Conservation (phyloP, 176 grass and related monocot genomes). For the Carex littledalei region DNA sequence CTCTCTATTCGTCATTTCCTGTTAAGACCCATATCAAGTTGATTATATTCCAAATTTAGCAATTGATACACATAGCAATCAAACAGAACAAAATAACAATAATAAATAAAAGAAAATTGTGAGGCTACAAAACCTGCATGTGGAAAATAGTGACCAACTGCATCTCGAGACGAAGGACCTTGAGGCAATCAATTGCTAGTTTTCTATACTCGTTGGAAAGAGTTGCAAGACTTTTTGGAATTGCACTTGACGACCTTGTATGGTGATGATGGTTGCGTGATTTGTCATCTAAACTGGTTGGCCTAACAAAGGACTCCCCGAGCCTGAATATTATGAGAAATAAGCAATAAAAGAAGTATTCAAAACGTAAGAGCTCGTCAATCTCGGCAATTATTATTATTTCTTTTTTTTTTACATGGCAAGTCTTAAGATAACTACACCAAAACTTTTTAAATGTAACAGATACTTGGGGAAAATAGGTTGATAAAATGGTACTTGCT, state of each 20-base stretch:
- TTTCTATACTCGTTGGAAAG: slow-evolving; percentile 84
- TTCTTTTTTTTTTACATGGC: slow-evolving; percentile 1
- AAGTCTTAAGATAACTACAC: not conserved
- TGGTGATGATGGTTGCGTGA: slow-evolving; percentile 32
- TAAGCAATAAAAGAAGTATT: slow-evolving; percentile 4
- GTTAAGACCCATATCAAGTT: slow-evolving; percentile 2
- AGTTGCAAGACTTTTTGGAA: slow-evolving; percentile 72
- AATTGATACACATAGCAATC: slow-evolving; percentile 21
- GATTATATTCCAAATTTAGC: slow-evolving; percentile 14
- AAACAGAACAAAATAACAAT: slow-evolving; percentile 20
- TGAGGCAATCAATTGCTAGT: slow-evolving; percentile 85
- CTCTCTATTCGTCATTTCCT: slow-evolving; percentile 96
- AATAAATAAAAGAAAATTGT: slow-evolving; percentile 6
- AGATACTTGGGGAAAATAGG: not conserved
- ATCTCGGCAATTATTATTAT: not conserved
- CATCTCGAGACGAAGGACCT: slow-evolving; percentile 92
- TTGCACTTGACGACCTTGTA: slow-evolving; percentile 46
- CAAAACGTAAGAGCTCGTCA: not conserved
- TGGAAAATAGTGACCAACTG: slow-evolving; percentile 91
- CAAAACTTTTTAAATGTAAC: slow-evolving; percentile 11
- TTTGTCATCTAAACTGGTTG: slow-evolving; percentile 34
- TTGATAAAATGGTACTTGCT: slow-evolving; percentile 19
- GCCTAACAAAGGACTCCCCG: slow-evolving; percentile 65
- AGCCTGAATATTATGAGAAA: slow-evolving; percentile 38
- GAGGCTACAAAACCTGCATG: slow-evolving; percentile 60